Evolutionary conservation across 495 filamentous ascomycete species (phyloP).

Genomic region (Lepidopterella palustris): DNA sequence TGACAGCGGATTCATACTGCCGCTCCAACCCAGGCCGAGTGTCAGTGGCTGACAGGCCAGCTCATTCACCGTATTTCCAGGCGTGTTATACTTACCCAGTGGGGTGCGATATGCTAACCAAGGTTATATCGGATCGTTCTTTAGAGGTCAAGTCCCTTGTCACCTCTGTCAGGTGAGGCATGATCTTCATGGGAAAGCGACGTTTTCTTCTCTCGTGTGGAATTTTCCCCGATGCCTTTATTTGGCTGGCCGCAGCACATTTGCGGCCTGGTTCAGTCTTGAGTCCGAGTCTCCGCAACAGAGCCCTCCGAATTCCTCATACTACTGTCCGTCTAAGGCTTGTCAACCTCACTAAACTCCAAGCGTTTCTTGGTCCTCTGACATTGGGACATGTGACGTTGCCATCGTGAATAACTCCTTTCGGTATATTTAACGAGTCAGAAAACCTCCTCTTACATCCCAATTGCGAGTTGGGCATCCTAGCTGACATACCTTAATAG

Average conservation of each 20-base stretch:
- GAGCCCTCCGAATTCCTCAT: background rate
- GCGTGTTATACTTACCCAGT: constrained; percentile 8
- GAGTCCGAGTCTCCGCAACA: background rate
- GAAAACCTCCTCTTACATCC: constrained; percentile 1
- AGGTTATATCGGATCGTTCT: constrained; percentile 17
- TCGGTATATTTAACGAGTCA: constrained; percentile 4
- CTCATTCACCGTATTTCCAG: constrained; percentile 26
- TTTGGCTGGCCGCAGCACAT: constrained; percentile 15
- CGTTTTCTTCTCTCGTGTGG: constrained; percentile 13
- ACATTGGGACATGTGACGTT: background rate
- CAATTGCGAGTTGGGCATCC: background rate
- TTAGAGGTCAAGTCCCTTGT: constrained; percentile 14
- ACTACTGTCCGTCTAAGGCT: background rate
- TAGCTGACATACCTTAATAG: constrained; percentile 6
- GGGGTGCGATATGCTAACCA: constrained; percentile 1
- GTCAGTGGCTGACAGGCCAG: constrained; percentile 17
- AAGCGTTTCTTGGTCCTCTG: background rate
- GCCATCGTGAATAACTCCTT: background rate
- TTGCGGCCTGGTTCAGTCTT: constrained; percentile 20
- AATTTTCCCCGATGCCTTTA: constrained; percentile 24
- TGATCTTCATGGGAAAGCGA: constrained; percentile 14
- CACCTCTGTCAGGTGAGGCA: constrained; percentile 22
- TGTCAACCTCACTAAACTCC: background rate
- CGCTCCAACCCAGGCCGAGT: background rate
- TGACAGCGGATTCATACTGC: background rate